Evolutionary conservation across 208 protist species (phyloP), one percentile per base, ranked within the genome.

Genomic region (Crithidia bombi): DNA sequence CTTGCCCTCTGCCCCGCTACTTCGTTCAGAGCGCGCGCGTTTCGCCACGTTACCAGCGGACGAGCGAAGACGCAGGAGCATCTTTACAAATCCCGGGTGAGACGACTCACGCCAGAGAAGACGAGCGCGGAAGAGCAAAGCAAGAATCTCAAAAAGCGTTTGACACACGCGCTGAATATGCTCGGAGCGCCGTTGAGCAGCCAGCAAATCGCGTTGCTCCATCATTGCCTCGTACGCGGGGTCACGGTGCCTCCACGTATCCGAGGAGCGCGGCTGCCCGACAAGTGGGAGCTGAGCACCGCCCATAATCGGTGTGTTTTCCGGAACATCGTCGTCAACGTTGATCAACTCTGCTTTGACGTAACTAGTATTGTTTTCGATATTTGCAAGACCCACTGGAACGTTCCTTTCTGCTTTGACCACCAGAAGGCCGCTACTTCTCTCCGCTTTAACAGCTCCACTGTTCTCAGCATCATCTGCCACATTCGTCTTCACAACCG

Each of bases 141-240:
- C 66, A 12, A 91, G 49, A 0, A 96, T 47, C 25, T 44, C 21
- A 26, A 79, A 75, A 28, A 93, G 78, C 14, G 66, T 65, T 52
- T 82, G 65, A 25, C 68, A 85, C 14, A 82, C 78, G 23, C 77
- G 80, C 63, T 89, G 81, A 39, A 95, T 92, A 26, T 85, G 92
- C 63, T 94, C 79, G 11, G 85, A 90, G 49, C 86, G 85, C 30
- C 87, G 81, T 52, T 90, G 74, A 9, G 92, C 92, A 1, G 87
- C 79, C 7, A 93, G 69, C n/a, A 87, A 56, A 54, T 94, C 82
- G 43, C 79, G 78, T 52, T 92, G 87, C 65, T 94, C 87, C 36
- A 83, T 64, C 81, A 92, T 87, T 19, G 79, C 79, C 65, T 85
- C 80, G 51, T 91, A 90, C 1, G 77, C 82, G 7, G 89, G 83